Evolutionary conservation across 345 rosid genomes (phyloP), one percentile per base, ranked within the genome.

Genomic region (Corchorus olitorius): DNA sequence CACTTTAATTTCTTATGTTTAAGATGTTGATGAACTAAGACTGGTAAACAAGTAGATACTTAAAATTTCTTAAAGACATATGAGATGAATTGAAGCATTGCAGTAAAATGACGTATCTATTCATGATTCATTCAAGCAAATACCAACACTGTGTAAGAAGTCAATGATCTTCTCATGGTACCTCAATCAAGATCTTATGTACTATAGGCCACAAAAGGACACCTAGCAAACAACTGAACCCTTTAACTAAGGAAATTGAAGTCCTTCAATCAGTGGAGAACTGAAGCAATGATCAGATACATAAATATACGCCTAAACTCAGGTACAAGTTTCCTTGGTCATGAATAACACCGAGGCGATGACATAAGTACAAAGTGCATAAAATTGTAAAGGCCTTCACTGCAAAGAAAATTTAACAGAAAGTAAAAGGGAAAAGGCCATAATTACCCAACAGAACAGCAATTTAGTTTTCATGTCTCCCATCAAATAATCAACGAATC

Each of bases 401-500:
- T 27, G 76, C n/a, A 60, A 17, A 22, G 56, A 55, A 60, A 14
- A 22, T 60, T 73, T 27, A 27, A 27, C 27, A 27, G 27, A 27
- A 17, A 73, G 56, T 41, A 61, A 55, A 27, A 73, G 15, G 58
- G 70, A 41, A 85, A 49, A 14, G n/a, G 66, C 70, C 49, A 34
- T 27, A 27, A 86, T 65, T 83, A 95, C 99, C 99, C 97, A 96
- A 80, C 92, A 90, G 85, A 96, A 93, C 53, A 95, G 81, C 78
- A 93, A 76, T 82, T 85, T 89, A 48, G 64, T 78, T 90, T 83
- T 93, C 92, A 92, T 76, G 81, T 93, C 93, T 53, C 93, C 94
- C 79, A 96, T 79, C 81, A 93, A 81, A 84, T 69, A 88, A 48
- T 92, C 86, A 63, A 92, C 79, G 73, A 92, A 76, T 73, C 81